Evolutionary conservation across 2,329 filamentous ascomycete genomes (phyloP).

Genomic region (Diaporthe sp.): DNA sequence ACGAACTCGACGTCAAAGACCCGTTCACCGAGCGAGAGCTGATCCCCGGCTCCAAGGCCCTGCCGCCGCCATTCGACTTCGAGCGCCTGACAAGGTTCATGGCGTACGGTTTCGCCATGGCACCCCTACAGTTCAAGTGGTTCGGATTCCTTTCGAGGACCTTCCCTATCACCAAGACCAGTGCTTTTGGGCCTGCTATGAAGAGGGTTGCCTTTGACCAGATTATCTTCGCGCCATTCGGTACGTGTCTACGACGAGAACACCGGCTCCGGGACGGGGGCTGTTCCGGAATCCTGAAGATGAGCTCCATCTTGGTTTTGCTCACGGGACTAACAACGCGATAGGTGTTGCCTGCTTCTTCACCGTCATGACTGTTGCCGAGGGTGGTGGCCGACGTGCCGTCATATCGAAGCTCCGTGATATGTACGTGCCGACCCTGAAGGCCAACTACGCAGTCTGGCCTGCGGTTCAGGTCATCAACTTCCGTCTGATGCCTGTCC

Average conservation of each 20-base stretch:
- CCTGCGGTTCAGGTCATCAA: constrained; percentile 96
- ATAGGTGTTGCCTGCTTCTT: constrained; percentile 84
- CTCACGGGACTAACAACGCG: constrained; percentile 39
- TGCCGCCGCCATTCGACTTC: constrained; percentile 92
- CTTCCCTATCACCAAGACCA: constrained; percentile 86
- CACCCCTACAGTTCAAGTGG: constrained; percentile 95
- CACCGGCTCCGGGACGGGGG: constrained; percentile 39
- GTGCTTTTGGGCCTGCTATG: constrained; percentile 79
- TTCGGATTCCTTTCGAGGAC: constrained; percentile 84
- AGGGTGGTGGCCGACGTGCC: constrained; percentile 86
- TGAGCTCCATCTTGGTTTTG: not conserved
- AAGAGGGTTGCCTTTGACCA: constrained; percentile 95
- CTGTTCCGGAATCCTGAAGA: not conserved
- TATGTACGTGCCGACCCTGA: constrained; percentile 92
- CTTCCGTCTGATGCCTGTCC: constrained; percentile 93
- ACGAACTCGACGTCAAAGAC: constrained; percentile 87
- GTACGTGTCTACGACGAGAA: constrained; percentile 52
- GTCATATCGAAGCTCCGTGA: constrained; percentile 88
- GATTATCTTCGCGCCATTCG: constrained; percentile 90
- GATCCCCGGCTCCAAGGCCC: constrained; percentile 69
- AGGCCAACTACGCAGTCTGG: constrained; percentile 97
- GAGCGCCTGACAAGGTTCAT: constrained; percentile 95
- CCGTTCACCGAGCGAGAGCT: constrained; percentile 73
- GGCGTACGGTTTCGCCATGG: constrained; percentile 97
- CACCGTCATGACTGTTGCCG: constrained; percentile 94